phyloP scores from a whole-genome alignment of 805 yeast genomes.

The Candida peoriensis region DNA sequence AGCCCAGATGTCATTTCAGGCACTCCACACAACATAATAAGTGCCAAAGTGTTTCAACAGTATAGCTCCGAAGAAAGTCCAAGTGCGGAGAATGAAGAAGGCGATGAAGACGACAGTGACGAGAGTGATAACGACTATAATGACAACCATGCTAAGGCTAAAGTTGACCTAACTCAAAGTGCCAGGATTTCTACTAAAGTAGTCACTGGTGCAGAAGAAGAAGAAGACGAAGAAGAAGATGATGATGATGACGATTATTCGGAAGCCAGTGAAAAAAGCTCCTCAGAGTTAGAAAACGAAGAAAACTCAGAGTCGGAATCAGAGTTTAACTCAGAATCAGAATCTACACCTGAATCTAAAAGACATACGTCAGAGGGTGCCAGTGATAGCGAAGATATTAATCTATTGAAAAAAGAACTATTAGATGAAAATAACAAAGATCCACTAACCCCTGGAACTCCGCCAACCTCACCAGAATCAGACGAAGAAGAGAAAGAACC shows the following conservation, averaged over 20 bases:
- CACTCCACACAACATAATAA: constrained; percentile 18
- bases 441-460: constrained; percentile 13
- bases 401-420: constrained; percentile 22
- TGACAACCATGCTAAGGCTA: constrained; percentile 9
- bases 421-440: constrained; percentile 15
- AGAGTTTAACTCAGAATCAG: constrained; percentile 11
- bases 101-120: constrained; percentile 16
- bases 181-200: too few relatives aligned
- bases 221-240: constrained; percentile 13
- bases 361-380: constrained; percentile 10
- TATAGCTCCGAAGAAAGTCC: constrained; percentile 10
- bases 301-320: constrained; percentile 7
- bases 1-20: constrained; percentile 5
- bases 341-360: constrained; percentile 8
- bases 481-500: constrained; percentile 28
- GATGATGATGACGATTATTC: constrained; percentile 10
- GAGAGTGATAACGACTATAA: constrained; percentile 25
- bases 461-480: constrained; percentile 30
- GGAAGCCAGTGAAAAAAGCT: constrained; percentile 2
- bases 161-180: constrained; percentile 7
- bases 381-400: constrained; percentile 9
- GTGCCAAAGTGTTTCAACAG: constrained; percentile 19
- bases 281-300: constrained; percentile 12
- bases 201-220: constrained; percentile 16
- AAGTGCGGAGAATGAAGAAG: constrained; percentile 21